Evolutionary conservation across 495 filamentous ascomycete genomes (phyloP).

Genomic region (Xylaria sp.): DNA sequence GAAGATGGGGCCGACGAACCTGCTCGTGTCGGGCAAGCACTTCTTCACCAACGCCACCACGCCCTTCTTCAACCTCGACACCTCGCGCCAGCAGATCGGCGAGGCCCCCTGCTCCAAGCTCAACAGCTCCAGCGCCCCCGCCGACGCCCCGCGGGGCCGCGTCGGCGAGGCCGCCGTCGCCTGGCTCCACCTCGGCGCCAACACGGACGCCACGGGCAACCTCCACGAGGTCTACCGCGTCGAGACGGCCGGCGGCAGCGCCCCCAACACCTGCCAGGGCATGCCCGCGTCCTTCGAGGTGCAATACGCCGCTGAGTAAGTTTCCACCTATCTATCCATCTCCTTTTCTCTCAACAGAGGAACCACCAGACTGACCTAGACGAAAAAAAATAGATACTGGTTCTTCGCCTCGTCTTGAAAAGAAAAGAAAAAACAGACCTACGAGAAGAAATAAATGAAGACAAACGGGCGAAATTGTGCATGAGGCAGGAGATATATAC

Average conservation of each 20-base stretch:
- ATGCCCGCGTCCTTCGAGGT: constrained; percentile 68
- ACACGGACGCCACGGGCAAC: constrained; percentile 60
- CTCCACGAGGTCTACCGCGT: constrained; percentile 85
- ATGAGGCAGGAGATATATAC: not conserved
- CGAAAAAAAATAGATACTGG: constrained; percentile 49
- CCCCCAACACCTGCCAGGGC: constrained; percentile 77
- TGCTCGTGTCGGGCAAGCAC: constrained; percentile 76
- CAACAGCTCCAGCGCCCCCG: constrained; percentile 62
- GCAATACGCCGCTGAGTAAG: constrained; percentile 84
- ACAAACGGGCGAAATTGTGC: not conserved
- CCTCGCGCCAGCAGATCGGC: constrained; percentile 58
- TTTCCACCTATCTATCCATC: too few relatives aligned
- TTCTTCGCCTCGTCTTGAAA: constrained; percentile 38
- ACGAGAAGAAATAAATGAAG: not conserved
- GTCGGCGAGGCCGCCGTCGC: constrained; percentile 66
- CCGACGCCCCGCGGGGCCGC: constrained; percentile 58
- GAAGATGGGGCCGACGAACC: constrained; percentile 58
- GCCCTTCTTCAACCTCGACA: constrained; percentile 81
- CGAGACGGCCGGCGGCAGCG: constrained; percentile 80
- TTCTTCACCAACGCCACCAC: constrained; percentile 71
- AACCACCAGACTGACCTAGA: constrained; percentile 4
- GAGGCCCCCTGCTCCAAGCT: constrained; percentile 68
- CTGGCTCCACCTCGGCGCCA: constrained; percentile 70
- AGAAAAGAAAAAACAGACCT: not conserved
- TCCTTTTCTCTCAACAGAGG: constrained; percentile 3